phyloP scores from a whole-genome alignment of 352 stramenopile genomes.

The Thalassiosira hispida region DNA sequence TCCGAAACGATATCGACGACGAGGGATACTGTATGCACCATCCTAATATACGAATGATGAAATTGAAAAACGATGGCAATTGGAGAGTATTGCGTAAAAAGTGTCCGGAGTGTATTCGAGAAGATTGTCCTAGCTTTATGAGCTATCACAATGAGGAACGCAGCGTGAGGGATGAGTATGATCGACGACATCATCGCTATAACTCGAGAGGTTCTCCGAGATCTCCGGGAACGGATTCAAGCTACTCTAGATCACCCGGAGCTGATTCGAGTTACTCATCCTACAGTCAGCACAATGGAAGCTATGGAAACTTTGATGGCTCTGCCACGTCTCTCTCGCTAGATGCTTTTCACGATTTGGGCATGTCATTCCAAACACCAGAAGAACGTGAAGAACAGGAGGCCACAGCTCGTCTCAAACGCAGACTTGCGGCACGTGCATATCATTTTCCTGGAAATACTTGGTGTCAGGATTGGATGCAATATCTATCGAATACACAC shows the following conservation, averaged over 20 bases:
- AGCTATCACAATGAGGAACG: neutral
- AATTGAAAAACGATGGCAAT: conserved; percentile 16
- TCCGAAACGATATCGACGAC: conserved; percentile 38
- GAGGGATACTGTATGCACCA: conserved; percentile 51
- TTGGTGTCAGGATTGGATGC: conserved; percentile 57
- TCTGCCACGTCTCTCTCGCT: conserved; percentile 17
- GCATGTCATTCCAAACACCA: conserved; percentile 24
- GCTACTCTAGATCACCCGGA: neutral
- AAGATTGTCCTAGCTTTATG: conserved; percentile 27
- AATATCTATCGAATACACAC: conserved; percentile 59
- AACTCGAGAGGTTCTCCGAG: no score
- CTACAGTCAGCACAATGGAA: no score
- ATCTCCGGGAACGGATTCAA: neutral
- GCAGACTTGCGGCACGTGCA: conserved; percentile 39
- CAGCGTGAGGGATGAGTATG: neutral
- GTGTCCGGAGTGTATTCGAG: conserved; percentile 44
- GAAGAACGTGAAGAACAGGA: conserved; percentile 53
- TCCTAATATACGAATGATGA: conserved; percentile 43
- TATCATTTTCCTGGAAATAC: conserved; percentile 58
- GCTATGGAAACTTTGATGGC: no score
- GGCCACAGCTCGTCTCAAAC: conserved; percentile 42
- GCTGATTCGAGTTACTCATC: neutral
- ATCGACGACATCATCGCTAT: neutral
- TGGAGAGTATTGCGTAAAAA: conserved; percentile 46
- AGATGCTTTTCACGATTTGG: conserved; percentile 2